Percentiles rank a stretch among this genome's conserved stretches.
Evolutionary conservation across 1,284 basidiomycete species (phyloP).

Genomic region (Ceratobasidium sp.): DNA sequence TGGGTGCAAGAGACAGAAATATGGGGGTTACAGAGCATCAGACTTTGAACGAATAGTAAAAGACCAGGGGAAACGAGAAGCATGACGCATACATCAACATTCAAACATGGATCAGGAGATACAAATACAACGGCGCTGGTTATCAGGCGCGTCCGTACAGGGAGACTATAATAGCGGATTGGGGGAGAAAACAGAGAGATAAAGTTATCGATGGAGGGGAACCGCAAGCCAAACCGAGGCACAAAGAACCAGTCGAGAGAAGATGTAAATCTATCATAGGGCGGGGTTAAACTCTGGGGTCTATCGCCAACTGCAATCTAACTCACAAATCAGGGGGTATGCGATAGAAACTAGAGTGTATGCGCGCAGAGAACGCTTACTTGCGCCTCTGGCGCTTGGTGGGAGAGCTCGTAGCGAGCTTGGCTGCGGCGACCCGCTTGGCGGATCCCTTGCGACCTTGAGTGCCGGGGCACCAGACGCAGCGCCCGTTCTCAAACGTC

Average conservation of each 20-base stretch:
- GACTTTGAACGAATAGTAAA: constrained; percentile 1
- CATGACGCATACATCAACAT: constrained; percentile 1
- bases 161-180: constrained; percentile 13
- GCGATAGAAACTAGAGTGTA: background rate
- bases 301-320: background rate
- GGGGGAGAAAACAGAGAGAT: constrained; percentile 8
- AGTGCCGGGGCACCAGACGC: constrained; percentile 39
- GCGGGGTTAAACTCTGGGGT: background rate
- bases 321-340: constrained; percentile 35
- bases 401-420: constrained; percentile 11
- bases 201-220: constrained; percentile 31
- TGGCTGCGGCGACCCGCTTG: constrained; percentile 34
- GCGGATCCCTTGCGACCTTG: constrained; percentile 40
- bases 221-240: background rate
- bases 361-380: constrained; percentile 10
- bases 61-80: constrained; percentile 8
- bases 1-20: background rate
- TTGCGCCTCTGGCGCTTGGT: constrained; percentile 35
- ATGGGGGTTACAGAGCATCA: background rate
- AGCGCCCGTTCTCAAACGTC: constrained; percentile 30
- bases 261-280: constrained; percentile 26
- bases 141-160: constrained; percentile 27
- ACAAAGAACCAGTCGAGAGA: background rate
- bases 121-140: constrained; percentile 28
- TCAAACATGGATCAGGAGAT: background rate